These are phyloP conservation scores for Leishmania lainsoni DNA, from an alignment of 208 protist genomes.

Conservation along the genomic window DNA sequence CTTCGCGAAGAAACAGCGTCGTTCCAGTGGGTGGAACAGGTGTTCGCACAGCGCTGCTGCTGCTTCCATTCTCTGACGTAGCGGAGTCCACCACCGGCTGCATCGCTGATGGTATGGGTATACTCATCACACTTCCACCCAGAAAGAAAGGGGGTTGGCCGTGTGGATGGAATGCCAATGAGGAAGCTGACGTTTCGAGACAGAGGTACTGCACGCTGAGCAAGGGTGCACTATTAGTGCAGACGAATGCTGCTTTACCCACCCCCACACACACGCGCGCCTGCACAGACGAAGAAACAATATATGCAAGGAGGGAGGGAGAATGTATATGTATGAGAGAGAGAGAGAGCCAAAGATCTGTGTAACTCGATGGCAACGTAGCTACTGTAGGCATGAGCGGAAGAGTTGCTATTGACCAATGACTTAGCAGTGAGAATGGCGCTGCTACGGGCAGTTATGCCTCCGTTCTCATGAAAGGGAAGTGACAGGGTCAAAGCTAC, in stretches of 20 bases:
- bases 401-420: too few relatives aligned
- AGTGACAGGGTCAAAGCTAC: not conserved
- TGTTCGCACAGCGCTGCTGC: conserved; percentile 6
- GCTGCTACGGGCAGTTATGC: not conserved
- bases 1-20: conserved; percentile 58
- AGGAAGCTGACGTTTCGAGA: not conserved
- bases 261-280: not conserved
- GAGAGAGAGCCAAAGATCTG: not conserved
- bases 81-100: not conserved
- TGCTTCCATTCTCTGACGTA: not conserved
- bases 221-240: not conserved
- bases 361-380: not conserved
- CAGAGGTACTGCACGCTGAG: not conserved
- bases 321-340: not conserved
- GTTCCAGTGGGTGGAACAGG: conserved; percentile 23
- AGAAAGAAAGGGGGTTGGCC: not conserved
- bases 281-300: not conserved
- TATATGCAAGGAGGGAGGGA: not conserved
- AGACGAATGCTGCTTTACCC: not conserved
- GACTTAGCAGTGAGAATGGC: not conserved
- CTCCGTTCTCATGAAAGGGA: not conserved
- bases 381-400: not conserved
- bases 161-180: not conserved
- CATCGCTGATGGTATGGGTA: not conserved
- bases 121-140: conserved; percentile 3